A percentile compares a stretch with the other conserved stretches of the same genome.
phyloP scores from a whole-genome alignment of 257 asterid genomes.

The Petunia axillaris region DNA sequence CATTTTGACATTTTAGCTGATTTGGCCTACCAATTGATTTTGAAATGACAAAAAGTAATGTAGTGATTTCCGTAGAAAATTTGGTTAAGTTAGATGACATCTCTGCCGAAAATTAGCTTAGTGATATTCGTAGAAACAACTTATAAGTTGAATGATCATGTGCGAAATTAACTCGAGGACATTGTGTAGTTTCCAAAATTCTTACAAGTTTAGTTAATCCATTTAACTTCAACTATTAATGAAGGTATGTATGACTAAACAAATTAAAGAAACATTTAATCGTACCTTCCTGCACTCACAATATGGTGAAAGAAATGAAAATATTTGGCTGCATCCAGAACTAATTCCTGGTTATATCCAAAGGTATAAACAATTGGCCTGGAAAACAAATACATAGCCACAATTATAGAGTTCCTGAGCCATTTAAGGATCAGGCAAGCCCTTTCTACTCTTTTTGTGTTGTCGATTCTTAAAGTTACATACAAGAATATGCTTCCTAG shows the following conservation, averaged over 20 bases:
- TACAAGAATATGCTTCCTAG: neutral
- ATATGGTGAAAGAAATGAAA: neutral
- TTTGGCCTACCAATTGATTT: too few species aligned
- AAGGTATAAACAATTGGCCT: slow-evolving; percentile 68
- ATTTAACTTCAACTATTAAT: neutral
- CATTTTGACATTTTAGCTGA: too few species aligned
- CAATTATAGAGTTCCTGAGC: slow-evolving; percentile 63
- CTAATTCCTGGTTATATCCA: neutral
- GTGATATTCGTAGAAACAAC: too few species aligned
- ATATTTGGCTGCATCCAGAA: neutral
- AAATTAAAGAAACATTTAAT: neutral
- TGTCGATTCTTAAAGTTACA: neutral
- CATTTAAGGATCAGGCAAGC: slow-evolving; percentile 53
- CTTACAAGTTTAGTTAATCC: neutral
- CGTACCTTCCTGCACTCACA: neutral
- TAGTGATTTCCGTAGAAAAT: too few species aligned
- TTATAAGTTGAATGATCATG: too few species aligned
- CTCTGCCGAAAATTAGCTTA: too few species aligned
- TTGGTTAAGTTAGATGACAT: too few species aligned
- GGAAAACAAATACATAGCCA: slow-evolving; percentile 70
- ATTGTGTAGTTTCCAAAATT: too few species aligned
- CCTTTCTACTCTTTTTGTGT: neutral
- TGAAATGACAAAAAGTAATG: too few species aligned
- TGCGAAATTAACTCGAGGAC: too few species aligned
- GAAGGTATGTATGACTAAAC: neutral